Conservation (phyloP, 768 basidiomycete species). For the Tricholoma saponaceum region DNA sequence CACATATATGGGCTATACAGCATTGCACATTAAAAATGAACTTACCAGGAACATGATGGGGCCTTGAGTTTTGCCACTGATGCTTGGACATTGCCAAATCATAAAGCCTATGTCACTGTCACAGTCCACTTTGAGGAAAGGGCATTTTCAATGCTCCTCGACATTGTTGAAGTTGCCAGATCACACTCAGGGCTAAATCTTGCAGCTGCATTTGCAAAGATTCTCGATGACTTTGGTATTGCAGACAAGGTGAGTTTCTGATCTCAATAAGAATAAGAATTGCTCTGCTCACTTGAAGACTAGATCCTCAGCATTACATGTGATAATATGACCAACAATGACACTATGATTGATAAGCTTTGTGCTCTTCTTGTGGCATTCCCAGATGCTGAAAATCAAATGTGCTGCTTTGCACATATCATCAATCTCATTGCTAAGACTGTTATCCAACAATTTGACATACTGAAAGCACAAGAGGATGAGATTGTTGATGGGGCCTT, state of each 20-base stretch:
- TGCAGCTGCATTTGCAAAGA: conserved; percentile 25
- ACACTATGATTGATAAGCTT: too few relatives aligned
- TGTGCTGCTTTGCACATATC: background rate
- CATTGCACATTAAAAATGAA: too few relatives aligned
- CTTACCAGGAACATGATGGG: too few relatives aligned
- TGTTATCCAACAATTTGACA: background rate
- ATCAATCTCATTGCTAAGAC: background rate
- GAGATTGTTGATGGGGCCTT: background rate
- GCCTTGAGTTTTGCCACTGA: too few relatives aligned
- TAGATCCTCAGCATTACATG: too few relatives aligned
- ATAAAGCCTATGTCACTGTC: too few relatives aligned
- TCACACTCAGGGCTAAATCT: conserved; percentile 34
- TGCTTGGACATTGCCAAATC: too few relatives aligned
- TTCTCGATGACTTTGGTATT: too few relatives aligned
- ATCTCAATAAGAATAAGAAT: background rate
- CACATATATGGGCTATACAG: too few relatives aligned
- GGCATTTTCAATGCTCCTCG: conserved; percentile 28
- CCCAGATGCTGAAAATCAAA: background rate
- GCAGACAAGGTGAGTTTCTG: background rate
- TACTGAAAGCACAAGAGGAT: background rate
- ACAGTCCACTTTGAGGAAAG: too few relatives aligned
- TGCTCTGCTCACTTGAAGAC: background rate
- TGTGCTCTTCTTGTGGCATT: background rate
- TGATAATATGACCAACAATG: too few relatives aligned
- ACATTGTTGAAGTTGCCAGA: conserved; percentile 31